A percentile compares a stretch with the other conserved stretches of the same genome.
Conservation (phyloP, 73 alveolate genomes). For the Symbiodinium natans region DNA sequence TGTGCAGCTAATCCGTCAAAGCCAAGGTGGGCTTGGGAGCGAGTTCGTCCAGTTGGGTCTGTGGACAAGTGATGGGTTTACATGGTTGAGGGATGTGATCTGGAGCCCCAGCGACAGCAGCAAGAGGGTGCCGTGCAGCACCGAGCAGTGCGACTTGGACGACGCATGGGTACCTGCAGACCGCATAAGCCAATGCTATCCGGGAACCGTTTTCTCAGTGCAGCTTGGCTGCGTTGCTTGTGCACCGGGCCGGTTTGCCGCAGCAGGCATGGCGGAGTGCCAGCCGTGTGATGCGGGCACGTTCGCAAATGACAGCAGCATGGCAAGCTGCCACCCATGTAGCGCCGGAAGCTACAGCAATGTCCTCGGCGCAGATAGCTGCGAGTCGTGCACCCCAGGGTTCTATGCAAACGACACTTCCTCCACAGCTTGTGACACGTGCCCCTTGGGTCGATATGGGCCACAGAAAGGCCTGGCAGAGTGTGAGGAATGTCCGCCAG, state of each 20-base stretch:
- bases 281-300: constrained; percentile 25
- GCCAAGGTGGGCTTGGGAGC: background rate
- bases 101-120: background rate
- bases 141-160: background rate
- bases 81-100: background rate
- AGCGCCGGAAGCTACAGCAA: background rate
- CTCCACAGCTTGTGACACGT: background rate
- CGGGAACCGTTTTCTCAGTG: background rate
- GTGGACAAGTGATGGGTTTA: background rate
- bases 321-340: background rate
- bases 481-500: background rate
- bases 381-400: background rate
- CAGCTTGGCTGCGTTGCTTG: constrained; percentile 34
- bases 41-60: background rate
- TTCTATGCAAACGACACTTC: background rate
- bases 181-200: background rate
- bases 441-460: background rate
- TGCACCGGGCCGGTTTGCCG: constrained; percentile 16
- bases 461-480: background rate
- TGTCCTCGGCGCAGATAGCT: background rate
- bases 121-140: background rate
- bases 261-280: constrained; percentile 24
- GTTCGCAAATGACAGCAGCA: background rate
- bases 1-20: background rate
- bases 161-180: background rate